Evolutionary conservation across 2,329 filamentous ascomycete species (phyloP), one percentile per base, ranked within the genome.

Genomic region (Trichoderma asperellum): DNA sequence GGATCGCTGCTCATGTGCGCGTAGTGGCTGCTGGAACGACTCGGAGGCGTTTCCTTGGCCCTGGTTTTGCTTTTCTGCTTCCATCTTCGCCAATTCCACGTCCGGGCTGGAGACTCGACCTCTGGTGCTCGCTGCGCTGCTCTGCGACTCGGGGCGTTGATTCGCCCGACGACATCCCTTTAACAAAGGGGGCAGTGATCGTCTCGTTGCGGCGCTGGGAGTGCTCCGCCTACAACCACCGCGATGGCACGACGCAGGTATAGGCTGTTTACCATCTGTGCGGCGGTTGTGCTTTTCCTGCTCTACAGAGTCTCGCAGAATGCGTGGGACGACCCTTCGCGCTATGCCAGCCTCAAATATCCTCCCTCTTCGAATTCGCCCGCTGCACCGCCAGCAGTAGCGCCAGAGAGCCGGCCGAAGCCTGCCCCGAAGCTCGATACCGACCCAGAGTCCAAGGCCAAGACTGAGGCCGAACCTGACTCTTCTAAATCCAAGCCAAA

Each of bases 241-340:
- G 70, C 75, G 74, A 88, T 91, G 85, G 78, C 87, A 69, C 86
- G 89, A 63, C 83, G 89, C 74, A 83, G 88, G 76, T 90, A 90
- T 75, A 86, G 89, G 70, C 81, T 89, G 69, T 88, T 90, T 71
- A 77, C 88, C 40, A 76, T 88, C 71, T 85, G 85, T 73, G 84
- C 88, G 67, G 78, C 86, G 71, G 76, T 89, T 68, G 78, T 88
- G 61, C 78, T 88, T 61, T 81, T 90, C 70, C 81, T 87, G 64
- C 78, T 88, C 63, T 86, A 86, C 75, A 85, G 84, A 70, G 77
- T 83, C 68, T 78, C 81, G 49, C 78, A 81, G 68, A 84, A 81
- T 72, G 81, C 82, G 35, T 81, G 79, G 79, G 74, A 78, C 49
- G 73, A 73, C 21, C 72, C 73, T 10, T 49, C 49, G 40, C 65